Percentiles rank a stretch among this genome's conserved stretches.
These are phyloP conservation scores for Psilocybe tampanensis DNA, from an alignment of 768 basidiomycete species.

Conservation along the genomic window DNA sequence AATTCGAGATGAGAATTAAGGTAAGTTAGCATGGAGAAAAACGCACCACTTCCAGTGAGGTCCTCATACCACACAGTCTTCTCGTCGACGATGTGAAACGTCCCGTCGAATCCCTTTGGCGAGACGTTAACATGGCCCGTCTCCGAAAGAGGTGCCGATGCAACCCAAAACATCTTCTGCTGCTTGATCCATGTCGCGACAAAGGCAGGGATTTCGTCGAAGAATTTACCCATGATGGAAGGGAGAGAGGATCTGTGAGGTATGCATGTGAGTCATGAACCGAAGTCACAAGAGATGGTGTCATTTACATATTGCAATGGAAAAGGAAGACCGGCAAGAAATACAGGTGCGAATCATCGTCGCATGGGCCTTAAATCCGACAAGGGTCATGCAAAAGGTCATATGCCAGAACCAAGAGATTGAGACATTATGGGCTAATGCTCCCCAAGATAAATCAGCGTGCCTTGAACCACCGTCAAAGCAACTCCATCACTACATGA, in stretches of 20 bases:
- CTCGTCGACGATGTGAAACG: constrained; percentile 51
- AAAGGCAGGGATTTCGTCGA: constrained; percentile 51
- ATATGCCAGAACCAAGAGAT: too few species aligned
- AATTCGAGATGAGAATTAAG: neutral
- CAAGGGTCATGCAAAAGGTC: too few species aligned
- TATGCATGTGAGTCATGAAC: neutral
- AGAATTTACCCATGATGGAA: constrained; percentile 53
- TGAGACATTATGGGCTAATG: too few species aligned
- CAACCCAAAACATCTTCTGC: constrained; percentile 68
- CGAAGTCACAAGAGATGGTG: neutral
- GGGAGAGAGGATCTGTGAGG: neutral
- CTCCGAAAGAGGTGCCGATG: constrained; percentile 55
- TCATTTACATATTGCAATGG: neutral
- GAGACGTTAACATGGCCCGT: constrained; percentile 68
- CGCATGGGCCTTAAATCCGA: too few species aligned
- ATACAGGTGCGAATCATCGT: too few species aligned
- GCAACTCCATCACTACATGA: too few species aligned
- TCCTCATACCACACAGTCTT: constrained; percentile 70
- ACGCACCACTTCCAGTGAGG: constrained; percentile 61
- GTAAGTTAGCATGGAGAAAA: neutral
- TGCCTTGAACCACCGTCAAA: too few species aligned
- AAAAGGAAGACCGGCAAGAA: neutral
- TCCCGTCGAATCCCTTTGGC: constrained; percentile 54
- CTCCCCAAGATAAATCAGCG: too few species aligned
- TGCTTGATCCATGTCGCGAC: constrained; percentile 52